Base-by-base conservation (phyloP, 75 land plant species). In the Pinus taeda region DNA sequence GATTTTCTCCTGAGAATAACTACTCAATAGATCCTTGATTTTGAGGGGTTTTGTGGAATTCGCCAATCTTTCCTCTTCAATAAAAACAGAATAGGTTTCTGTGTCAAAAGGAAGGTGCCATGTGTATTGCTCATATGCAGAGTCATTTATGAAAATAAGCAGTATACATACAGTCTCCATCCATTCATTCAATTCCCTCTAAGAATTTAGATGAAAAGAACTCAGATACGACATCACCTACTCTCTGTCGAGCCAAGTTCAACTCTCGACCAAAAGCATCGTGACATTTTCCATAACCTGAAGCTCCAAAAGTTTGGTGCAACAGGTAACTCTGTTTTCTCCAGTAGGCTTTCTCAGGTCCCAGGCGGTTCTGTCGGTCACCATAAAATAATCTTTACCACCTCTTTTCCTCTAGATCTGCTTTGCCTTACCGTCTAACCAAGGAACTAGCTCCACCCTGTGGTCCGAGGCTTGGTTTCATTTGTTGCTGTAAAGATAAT, bases 331-430 rank as follows among this genome's bases (percentile, higher is more conserved):
- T 7, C 12, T 3, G 2, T 56, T 22, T 0, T 15, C 59, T 6
- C 6, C 24, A 29, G 55, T 14, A 6, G 6, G 4, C 36, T 13
- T 55, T 2, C 37, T 36, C 24, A 83, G 76, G 61, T 83, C 85
- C 85, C 83, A 83, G 12, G 71, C 59, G 11, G 79, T 81, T 36
- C 84, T 60, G 9, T 83, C 83, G 1, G 72, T 72, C 2, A 83
- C 77, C 53, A 83, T 13, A 20, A 83, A 83, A 57, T 83, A 84
- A n/a, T 83, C 85, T n/a, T 12, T 13, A 1, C 85, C 83, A 1
- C 69, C 71, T 7, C 53, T 37, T 22, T 56, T 76, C 22, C 57
- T 73, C 83, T 79, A 83, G n/a, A 69, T 69, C 67, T 9, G 15
- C 5, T 29, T 61, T 4, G 61, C 83, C 21, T 81, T 77, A 3